Evolutionary conservation across 1,139 yeast species (phyloP).

Genomic region (Candida dubliniensis): DNA sequence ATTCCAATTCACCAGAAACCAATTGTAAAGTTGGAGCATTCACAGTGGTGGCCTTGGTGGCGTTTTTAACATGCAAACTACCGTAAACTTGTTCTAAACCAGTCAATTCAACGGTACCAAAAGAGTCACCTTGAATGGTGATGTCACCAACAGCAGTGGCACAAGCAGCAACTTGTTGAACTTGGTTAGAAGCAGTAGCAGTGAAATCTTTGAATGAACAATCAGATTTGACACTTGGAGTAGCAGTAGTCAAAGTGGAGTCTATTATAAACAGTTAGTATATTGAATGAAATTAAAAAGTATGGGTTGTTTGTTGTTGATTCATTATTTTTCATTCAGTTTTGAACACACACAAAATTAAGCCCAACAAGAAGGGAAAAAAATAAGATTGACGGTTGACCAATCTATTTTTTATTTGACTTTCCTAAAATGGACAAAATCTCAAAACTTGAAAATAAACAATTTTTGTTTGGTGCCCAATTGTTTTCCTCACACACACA

Average conservation of each 20-base stretch:
- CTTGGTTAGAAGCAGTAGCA: slow-evolving; percentile 75
- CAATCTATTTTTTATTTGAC: not conserved
- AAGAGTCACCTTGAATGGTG: slow-evolving; percentile 57
- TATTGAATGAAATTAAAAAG: not conserved
- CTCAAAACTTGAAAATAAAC: not conserved
- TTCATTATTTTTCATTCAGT: not conserved
- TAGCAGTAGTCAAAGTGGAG: slow-evolving; percentile 51
- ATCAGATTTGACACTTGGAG: slow-evolving; percentile 53
- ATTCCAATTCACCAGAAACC: slow-evolving; percentile 67
- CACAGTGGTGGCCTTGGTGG: slow-evolving; percentile 60
- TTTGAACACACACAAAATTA: too few relatives aligned
- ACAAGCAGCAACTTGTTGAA: slow-evolving; percentile 75
- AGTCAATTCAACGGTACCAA: slow-evolving; percentile 57
- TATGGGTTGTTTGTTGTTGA: too few relatives aligned
- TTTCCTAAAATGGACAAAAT: not conserved
- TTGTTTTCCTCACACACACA: not conserved
- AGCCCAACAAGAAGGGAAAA: too few relatives aligned
- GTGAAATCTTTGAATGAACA: slow-evolving; percentile 59
- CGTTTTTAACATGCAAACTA: slow-evolving; percentile 64
- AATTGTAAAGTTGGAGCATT: slow-evolving; percentile 77
- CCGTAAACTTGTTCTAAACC: slow-evolving; percentile 72
- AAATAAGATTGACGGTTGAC: too few relatives aligned
- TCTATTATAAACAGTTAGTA: slow-evolving; percentile 22
- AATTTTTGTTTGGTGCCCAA: not conserved
- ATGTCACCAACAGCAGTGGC: slow-evolving; percentile 79